Conservation (phyloP, 768 basidiomycete genomes). For the Boletus sensibilis region DNA sequence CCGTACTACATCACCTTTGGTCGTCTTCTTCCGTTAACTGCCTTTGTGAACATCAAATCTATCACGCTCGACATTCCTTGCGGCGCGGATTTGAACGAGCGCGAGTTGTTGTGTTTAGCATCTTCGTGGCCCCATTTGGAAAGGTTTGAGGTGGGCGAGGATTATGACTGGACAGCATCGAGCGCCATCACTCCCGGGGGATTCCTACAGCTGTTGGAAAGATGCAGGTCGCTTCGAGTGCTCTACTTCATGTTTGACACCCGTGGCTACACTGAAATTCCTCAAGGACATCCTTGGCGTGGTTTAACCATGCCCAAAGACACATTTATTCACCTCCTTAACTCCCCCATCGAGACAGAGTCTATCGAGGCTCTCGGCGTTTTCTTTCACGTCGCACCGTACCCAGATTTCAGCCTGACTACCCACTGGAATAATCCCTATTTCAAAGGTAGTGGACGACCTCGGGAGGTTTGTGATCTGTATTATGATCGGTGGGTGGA, state of each 20-base stretch:
- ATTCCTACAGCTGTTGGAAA: slow-evolving; percentile 12
- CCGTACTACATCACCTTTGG: neutral
- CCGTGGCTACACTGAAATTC: slow-evolving; percentile 7
- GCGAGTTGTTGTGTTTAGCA: slow-evolving; percentile 9
- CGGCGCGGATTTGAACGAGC: slow-evolving; percentile 4
- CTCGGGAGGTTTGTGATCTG: neutral
- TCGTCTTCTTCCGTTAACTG: slow-evolving; percentile 1
- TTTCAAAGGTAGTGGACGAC: neutral
- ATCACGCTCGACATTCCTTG: slow-evolving; percentile 2
- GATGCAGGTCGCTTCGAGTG: slow-evolving; percentile 10
- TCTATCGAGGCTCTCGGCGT: slow-evolving; percentile 9
- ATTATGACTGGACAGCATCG: slow-evolving; percentile 1
- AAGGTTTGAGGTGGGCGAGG: neutral
- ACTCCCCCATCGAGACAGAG: slow-evolving; percentile 1
- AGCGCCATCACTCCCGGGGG: slow-evolving; percentile 11
- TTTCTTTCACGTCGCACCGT: slow-evolving; percentile 13
- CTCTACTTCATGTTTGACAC: slow-evolving; percentile 6
- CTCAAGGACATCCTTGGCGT: slow-evolving; percentile 11
- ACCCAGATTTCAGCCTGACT: neutral
- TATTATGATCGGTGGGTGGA: slow-evolving; percentile 4
- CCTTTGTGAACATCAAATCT: slow-evolving; percentile 5
- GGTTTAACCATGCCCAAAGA: neutral
- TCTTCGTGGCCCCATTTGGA: slow-evolving; percentile 17
- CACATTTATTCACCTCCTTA: neutral
- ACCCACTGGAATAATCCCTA: neutral